Evolutionary conservation across 495 filamentous ascomycete species (phyloP), one percentile per base, ranked within the genome.

Genomic region (Neurospora sp.): DNA sequence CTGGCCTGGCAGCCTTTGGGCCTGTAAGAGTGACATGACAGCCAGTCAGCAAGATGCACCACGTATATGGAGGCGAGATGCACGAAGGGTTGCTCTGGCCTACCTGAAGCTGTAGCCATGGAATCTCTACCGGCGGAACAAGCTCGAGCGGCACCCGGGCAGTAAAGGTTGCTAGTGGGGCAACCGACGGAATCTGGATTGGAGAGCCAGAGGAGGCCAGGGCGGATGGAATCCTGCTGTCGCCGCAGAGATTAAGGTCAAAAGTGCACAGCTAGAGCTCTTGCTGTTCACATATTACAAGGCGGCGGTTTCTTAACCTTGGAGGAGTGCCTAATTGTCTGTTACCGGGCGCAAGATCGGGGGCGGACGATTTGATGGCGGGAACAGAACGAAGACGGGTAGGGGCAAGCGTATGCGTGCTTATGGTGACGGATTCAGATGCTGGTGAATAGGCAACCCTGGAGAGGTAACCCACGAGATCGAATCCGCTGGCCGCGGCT

Each of bases 21-120:
- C 66, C 78, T 79, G 39, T 43, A 38, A 28, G 19, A 45, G 48
- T 36, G 31, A 36, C 8, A 70, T 43, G 31, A 45, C 8, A 36
- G 54, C 54, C 54, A 19, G 37, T 79, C 69, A 78, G 77, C 75
- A 45, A 71, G n/a, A 45, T 39, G 28, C 7, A 10, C 34, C 10
- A 34, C 6, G 13, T 36, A 66, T 66, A 66, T 34, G 54, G 28
- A 66, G 54, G 54, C 54, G 15, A 66, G 15, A 66, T 31, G 54
- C 15, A 43, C 24, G 37, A 62, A 10, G 42, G n/a, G 40, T 54
- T 17, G n/a, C 45, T 31, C 37, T 38, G 74, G 28, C 73, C 62
- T 73, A 79, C 77, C 74, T 75, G 76, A 74, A 62, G 74, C 34
- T 39, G 73, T 71, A n/a, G 71, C 54, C 73, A 74, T 76, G 31